Base-by-base conservation (phyloP, 169 alveolate species). In the Plasmodium falciparum region DNA sequence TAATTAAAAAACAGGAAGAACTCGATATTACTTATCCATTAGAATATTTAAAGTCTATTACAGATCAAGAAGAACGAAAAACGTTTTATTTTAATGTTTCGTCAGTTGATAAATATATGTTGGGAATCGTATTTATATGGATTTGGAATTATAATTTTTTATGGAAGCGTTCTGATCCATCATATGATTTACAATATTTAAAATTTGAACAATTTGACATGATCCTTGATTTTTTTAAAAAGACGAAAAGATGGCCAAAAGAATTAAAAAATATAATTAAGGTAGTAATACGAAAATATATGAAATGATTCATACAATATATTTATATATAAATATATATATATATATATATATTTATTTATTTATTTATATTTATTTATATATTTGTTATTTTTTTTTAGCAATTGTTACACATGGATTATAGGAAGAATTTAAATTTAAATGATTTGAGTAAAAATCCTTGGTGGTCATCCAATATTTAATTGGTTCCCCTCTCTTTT, bases 141-240 rank as follows among this genome's bases (percentile, higher is more conserved):
- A 88, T 93, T 1, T 94, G 97, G 97, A 90, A 96, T 5, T 94
- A 93, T 20, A 96, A 96, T 12, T 91, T 93, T 12, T 85, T 94
- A 45, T 94, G 97, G 97, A 89, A 86, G 12, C 89, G 88, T 66
- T 94, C 97, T 6, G 97, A 94, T 66, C 91, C 93, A 9, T 62
- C 73, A 58, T 95, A 89, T 73, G 97, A 94, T 61, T 69, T 59
- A 6, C 85, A 92, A 76, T 92, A 61, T 17, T 74, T 74, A 15
- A 61, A 74, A 12, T 74, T 74, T 62, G 74, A 45, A 29, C 43
- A 74, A 66, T 61, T 65, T 15, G 88, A 61, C 45, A 74, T 74
- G 88, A 62, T 62, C 39, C 63, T 74, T 62, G 88, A 74, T 61
- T 45, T 61, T 3, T 74, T 74, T 47, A 74, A 74, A 59, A 12